Base-by-base conservation (phyloP, 31 red algal species). In the Asparagopsis taxiformis region DNA sequence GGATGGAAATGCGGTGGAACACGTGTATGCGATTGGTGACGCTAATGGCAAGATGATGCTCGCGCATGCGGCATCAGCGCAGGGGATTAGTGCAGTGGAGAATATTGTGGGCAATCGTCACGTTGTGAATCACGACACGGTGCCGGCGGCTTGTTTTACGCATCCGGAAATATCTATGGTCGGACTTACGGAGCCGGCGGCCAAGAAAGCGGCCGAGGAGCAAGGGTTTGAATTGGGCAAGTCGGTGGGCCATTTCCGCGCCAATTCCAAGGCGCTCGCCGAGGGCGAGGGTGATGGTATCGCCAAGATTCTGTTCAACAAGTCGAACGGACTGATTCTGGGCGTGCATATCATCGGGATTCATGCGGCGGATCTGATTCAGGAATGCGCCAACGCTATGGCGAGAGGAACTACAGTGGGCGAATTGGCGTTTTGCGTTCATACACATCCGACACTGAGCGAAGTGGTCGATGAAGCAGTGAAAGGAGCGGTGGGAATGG, bases 11-110 rank as follows among this genome's bases (percentile, higher is more conserved):
- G 56, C 71, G 15, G 60, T 95, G 23, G 79, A 83, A 17, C 72
- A 95, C 53, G 35, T 99, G 6, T 99, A 80, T 50, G 89, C 87
- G n/a, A 92, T 99, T 35, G 96, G 96, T 26, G 96, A 99, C 41
- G 96, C 81, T 28, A 95, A 94, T 70, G 91, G 91, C 23, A 93
- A 92, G 84, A 89, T 99, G 96, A 94, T 95, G 91, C 91, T 99
- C 17, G 96, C 96, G 21, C 96, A 94, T 65, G 96, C 91, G 3
- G 96, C 96, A 17, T 89, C 88, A 21, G 90, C 88, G n/a, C 91
- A 95, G 65, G 96, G 96, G 8, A 82, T 94, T 36, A 79, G 74
- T 16, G 96, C 88, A 65, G 78, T 99, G 11, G 96, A 99, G 49
- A 83, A 91, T 57, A 91, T 92, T 38, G 62, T 71, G 16, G 88